These are phyloP conservation scores for Hyaloperonospora brassicae DNA, from an alignment of 352 stramenopile species.

Conservation along the genomic window DNA sequence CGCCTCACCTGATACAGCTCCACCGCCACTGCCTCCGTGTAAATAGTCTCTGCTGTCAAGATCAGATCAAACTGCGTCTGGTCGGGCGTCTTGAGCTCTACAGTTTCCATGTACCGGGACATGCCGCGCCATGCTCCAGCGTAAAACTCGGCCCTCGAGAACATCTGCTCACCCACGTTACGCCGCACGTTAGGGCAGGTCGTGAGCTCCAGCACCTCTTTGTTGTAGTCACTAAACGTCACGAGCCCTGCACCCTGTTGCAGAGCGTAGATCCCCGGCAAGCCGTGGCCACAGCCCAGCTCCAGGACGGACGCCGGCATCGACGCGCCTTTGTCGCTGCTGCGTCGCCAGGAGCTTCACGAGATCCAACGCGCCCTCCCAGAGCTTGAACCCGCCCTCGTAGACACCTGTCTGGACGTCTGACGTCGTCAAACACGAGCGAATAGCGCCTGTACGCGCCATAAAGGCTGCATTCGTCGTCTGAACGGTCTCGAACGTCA, in stretches of 20 bases:
- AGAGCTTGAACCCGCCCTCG: slow-evolving; percentile 83
- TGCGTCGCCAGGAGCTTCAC: slow-evolving; percentile 40
- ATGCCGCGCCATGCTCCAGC: slow-evolving; percentile 68
- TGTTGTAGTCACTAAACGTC: slow-evolving; percentile 84
- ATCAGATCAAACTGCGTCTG: slow-evolving; percentile 66
- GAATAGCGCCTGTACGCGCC: slow-evolving; percentile 47
- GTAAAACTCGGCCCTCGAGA: slow-evolving; percentile 53
- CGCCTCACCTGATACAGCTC: slow-evolving; percentile 55
- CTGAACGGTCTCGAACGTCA: slow-evolving; percentile 59
- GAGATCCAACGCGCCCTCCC: slow-evolving; percentile 75
- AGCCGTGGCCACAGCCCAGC: slow-evolving; percentile 69
- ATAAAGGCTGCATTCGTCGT: slow-evolving; percentile 45
- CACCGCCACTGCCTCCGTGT: slow-evolving; percentile 66
- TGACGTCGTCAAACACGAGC: slow-evolving; percentile 57
- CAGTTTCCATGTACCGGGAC: slow-evolving; percentile 38
- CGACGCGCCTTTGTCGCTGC: slow-evolving; percentile 9
- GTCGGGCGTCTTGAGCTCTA: slow-evolving; percentile 25
- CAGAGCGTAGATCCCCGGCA: slow-evolving; percentile 71
- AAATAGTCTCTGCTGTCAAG: slow-evolving; percentile 79
- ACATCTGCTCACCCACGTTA: slow-evolving; percentile 35
- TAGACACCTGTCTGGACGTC: slow-evolving; percentile 76
- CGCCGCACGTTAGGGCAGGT: slow-evolving; percentile 68
- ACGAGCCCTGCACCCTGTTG: slow-evolving; percentile 54
- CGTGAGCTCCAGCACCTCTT: slow-evolving; percentile 80
- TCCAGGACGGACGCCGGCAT: slow-evolving; percentile 49